phyloP scores from a whole-genome alignment of 768 basidiomycete genomes.

The Boletales sp. region DNA sequence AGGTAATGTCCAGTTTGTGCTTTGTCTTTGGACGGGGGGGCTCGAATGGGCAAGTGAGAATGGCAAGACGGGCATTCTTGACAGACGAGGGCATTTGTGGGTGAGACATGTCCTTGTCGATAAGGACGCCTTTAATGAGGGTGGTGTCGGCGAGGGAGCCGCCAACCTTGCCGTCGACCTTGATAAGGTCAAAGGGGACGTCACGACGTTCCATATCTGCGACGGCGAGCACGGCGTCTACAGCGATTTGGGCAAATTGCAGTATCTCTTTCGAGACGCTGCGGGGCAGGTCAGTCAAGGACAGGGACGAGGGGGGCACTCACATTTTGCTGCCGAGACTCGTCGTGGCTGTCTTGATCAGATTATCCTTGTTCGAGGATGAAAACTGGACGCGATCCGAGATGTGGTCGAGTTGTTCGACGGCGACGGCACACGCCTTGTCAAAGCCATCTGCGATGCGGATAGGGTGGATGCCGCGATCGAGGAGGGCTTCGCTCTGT shows the following conservation, averaged over 20 bases:
- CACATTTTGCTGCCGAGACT: conserved; percentile 98
- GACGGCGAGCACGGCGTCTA: conserved; percentile 93
- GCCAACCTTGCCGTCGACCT: conserved; percentile 98
- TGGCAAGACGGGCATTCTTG: conserved; percentile 87
- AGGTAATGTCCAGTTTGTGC: conserved; percentile 96
- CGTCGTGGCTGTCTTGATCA: conserved; percentile 94
- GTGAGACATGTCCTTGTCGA: conserved; percentile 99
- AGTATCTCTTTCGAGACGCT: conserved; percentile 96
- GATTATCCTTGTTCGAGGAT: conserved; percentile 74
- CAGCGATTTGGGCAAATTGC: conserved; percentile 96
- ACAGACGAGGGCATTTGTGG: conserved; percentile 94
- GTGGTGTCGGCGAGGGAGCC: conserved; percentile 94
- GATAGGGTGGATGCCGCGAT: conserved; percentile 98
- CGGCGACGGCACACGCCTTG: conserved; percentile 85
- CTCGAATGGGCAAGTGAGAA: conserved; percentile 98
- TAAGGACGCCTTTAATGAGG: conserved; percentile 94
- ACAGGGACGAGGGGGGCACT: neutral
- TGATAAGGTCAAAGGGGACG: conserved; percentile 97
- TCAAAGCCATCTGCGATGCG: conserved; percentile 99
- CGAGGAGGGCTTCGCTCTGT: conserved; percentile 92
- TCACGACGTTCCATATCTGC: conserved; percentile 94
- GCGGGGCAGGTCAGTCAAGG: conserved; percentile 6
- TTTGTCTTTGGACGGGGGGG: conserved; percentile 99
- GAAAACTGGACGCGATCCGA: conserved; percentile 89
- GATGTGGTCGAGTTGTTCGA: conserved; percentile 86